A percentile compares a stretch with the other conserved stretches of the same genome.
Evolutionary conservation across 805 yeast species (phyloP).

Genomic region (Spathaspora hagerdaliae): DNA sequence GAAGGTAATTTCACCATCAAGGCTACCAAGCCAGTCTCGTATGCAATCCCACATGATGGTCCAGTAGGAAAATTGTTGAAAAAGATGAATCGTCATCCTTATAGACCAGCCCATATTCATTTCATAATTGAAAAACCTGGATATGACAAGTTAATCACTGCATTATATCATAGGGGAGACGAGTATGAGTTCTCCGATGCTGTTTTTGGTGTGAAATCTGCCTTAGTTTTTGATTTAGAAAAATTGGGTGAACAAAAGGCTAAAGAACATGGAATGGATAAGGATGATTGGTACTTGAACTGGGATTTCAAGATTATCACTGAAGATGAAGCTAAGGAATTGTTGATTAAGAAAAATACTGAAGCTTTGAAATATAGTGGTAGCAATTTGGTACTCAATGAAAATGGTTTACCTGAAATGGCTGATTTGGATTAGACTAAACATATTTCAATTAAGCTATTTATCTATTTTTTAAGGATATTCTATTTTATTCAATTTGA

Average conservation of each 20-base stretch:
- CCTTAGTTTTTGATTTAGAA: constrained; percentile 10
- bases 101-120: constrained; percentile 27
- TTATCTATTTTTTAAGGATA: too few species aligned
- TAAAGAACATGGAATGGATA: constrained; percentile 12
- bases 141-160: constrained; percentile 16
- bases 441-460: too few species aligned
- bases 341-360: constrained; percentile 6
- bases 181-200: constrained; percentile 18
- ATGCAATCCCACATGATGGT: constrained; percentile 38
- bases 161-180: constrained; percentile 16
- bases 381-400: constrained; percentile 8
- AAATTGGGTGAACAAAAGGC: constrained; percentile 14
- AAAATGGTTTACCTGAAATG: constrained; percentile 16
- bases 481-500: too few species aligned
- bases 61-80: constrained; percentile 32
- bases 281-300: constrained; percentile 15
- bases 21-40: constrained; percentile 30
- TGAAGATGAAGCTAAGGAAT: constrained; percentile 8
- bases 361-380: constrained; percentile 8
- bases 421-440: constrained; percentile 11
- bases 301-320: constrained; percentile 17
- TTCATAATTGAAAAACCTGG: constrained; percentile 17
- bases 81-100: constrained; percentile 31
- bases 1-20: constrained; percentile 19
- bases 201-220: constrained; percentile 17